phyloP scores from a whole-genome alignment of 2,329 filamentous ascomycete species.

The Arthrobotrys musiformis region DNA sequence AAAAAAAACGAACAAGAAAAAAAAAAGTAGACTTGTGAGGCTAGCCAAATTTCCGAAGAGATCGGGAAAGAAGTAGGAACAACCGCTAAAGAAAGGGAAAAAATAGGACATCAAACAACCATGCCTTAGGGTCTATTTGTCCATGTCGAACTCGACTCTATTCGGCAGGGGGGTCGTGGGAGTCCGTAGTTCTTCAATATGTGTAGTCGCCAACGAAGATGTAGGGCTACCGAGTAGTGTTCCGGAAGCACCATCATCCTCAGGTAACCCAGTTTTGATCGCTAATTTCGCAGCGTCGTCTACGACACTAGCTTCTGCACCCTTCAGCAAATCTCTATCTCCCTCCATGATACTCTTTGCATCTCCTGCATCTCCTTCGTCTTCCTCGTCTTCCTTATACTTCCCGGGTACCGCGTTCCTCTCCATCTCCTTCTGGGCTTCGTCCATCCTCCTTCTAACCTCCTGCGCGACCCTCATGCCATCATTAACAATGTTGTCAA shows the following conservation, averaged over 20 bases:
- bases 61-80: background rate
- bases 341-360: constrained; percentile 67
- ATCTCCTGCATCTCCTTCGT: constrained; percentile 77
- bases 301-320: constrained; percentile 75
- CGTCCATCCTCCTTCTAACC: constrained; percentile 90
- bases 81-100: background rate
- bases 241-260: constrained; percentile 38
- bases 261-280: constrained; percentile 60
- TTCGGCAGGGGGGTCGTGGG: constrained; percentile 25
- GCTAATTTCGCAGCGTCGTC: constrained; percentile 62
- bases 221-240: constrained; percentile 57
- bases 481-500: constrained; percentile 97
- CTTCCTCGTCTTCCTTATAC: constrained; percentile 73
- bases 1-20: background rate
- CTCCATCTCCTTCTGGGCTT: constrained; percentile 91
- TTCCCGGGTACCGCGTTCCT: constrained; percentile 77
- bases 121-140: background rate
- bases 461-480: constrained; percentile 92
- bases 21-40: background rate
- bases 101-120: background rate
- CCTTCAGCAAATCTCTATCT: constrained; percentile 77
- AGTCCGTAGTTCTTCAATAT: constrained; percentile 58
- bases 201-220: constrained; percentile 59
- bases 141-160: constrained; percentile 61
- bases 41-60: background rate